Evolutionary conservation across 1,284 basidiomycete species (phyloP).

Genomic region (Moesziomyces globuligerus): DNA sequence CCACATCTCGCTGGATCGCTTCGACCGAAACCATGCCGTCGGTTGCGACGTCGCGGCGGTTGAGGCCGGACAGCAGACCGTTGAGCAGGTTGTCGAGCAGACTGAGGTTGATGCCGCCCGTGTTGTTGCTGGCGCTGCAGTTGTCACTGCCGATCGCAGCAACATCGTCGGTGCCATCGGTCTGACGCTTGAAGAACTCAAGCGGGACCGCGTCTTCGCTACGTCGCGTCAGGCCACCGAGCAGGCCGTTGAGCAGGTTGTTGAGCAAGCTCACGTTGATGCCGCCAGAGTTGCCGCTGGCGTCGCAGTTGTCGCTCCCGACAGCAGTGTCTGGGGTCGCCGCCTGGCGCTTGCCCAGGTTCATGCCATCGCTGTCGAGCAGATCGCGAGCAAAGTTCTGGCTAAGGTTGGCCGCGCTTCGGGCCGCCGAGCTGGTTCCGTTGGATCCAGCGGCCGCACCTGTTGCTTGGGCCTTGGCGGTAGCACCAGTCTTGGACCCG

Average conservation of each 20-base stretch:
- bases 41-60: conserved; percentile 22
- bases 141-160: conserved; percentile 27
- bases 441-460: conserved; percentile 4
- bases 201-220: conserved; percentile 18
- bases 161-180: conserved; percentile 10
- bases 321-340: conserved; percentile 6
- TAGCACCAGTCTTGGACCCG: conserved; percentile 11
- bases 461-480: conserved; percentile 16
- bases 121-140: conserved; percentile 40
- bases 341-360: conserved; percentile 36
- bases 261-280: conserved; percentile 52
- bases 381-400: conserved; percentile 37
- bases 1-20: conserved; percentile 23
- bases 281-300: conserved; percentile 41
- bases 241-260: conserved; percentile 52
- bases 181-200: conserved; percentile 35
- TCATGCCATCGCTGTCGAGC: conserved; percentile 46
- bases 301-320: conserved; percentile 38
- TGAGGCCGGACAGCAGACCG: conserved; percentile 39
- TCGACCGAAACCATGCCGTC: conserved; percentile 17
- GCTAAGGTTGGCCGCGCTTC: conserved; percentile 45
- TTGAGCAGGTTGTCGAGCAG: conserved; percentile 53
- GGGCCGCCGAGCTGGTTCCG: conserved; percentile 22
- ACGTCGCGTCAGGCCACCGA: conserved; percentile 29
- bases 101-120: conserved; percentile 47